Evolutionary conservation across 75 land plant species (phyloP), one percentile per base, ranked within the genome.

Genomic region (Chamaecyparis obtusa): DNA sequence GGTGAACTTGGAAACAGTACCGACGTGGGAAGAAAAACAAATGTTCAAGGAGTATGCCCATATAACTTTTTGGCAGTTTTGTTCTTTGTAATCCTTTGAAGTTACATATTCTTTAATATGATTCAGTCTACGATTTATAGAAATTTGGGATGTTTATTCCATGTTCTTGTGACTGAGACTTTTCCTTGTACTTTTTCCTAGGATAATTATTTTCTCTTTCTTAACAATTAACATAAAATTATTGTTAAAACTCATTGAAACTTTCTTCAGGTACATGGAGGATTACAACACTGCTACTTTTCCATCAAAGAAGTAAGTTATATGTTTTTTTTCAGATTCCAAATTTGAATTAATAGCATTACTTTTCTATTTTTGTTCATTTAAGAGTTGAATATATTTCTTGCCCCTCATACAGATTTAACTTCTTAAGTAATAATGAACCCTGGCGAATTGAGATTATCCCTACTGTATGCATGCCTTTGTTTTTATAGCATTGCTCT

Each of bases 211-310:
- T 81, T n/a, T 24, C 49, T 39, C 46, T 44, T 27, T 77, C 27
- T 27, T 10, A 46, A 46, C 13, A 27, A 11, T 44, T 10, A 46
- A n/a, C 30, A 27, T n/a, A 21, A 81, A 14, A 46, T 81, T 44
- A 24, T 81, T 81, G 51, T n/a, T 44, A 27, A 24, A 35, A 83
- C 87, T 74, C 14, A 21, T 27, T 51, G 51, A 16, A 87, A 16
- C 2, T 49, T 77, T 82, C 33, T 72, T 2, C 69, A 98, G 99
- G 87, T 98, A 95, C 91, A 98, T 98, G 99, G 99, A 98, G 91
- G 99, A 98, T 75, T 96, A 94, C 84, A 98, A 98, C 78, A 98
- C 99, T 64, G 99, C 99, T 82, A 98, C 99, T 4, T 95, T 98
- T 87, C 95, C 99, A 74, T 96, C 97, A 41, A 96, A 94, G 89